A percentile compares a stretch with the other conserved stretches of the same genome.
These are phyloP conservation scores for Straminergon stramineum DNA, from an alignment of 225 moss, liverwort and hornwort species.

Conservation along the genomic window DNA sequence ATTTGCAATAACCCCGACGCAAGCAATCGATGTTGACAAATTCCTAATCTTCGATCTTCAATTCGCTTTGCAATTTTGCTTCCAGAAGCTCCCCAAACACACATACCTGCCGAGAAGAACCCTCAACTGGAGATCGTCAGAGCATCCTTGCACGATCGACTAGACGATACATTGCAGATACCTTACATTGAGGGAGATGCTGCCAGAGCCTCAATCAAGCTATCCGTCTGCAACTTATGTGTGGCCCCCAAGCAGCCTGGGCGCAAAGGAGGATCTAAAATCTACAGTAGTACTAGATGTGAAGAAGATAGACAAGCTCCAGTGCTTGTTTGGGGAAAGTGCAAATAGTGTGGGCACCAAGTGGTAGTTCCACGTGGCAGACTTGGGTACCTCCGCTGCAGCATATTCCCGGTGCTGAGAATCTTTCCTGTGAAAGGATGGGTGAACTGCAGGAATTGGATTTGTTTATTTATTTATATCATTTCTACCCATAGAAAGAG, in stretches of 20 bases:
- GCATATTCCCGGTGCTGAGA: not conserved
- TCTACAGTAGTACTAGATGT: not conserved
- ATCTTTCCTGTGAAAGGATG: not conserved
- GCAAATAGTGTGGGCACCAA: not conserved
- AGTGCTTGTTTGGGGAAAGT: not conserved
- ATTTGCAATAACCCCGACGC: not conserved
- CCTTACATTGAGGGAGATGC: not conserved
- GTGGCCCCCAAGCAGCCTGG: not conserved
- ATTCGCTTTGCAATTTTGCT: not conserved
- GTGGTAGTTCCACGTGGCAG: not conserved
- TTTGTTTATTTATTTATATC: not conserved
- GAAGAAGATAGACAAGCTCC: not conserved
- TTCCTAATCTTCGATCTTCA: not conserved
- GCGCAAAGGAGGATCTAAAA: not conserved
- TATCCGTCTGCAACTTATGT: not conserved
- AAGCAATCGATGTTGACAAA: not conserved
- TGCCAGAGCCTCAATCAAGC: not conserved
- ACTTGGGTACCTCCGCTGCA: not conserved
- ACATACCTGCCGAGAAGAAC: not conserved
- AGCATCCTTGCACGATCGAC: not conserved
- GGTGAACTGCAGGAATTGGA: not conserved
- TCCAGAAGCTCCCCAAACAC: not conserved
- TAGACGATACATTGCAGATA: not conserved
- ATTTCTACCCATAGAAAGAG: not conserved
- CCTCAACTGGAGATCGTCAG: not conserved